Base-by-base conservation (phyloP, 805 yeast species). In the Cyberlindnera japonica region DNA sequence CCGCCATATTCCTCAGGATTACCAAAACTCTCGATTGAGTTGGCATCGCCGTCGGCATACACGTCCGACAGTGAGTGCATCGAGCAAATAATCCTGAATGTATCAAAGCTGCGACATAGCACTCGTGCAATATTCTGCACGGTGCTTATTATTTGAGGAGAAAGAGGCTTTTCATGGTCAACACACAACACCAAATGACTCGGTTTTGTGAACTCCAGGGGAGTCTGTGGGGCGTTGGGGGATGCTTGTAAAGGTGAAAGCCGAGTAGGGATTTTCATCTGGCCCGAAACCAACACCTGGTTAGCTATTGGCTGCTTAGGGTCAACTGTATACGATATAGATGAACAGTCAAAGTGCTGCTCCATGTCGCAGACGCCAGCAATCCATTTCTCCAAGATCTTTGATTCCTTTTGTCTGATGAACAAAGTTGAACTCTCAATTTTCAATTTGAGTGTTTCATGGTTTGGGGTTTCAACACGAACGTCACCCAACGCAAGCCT, bases 371-470 rank as follows among this genome's bases (percentile, higher is more conserved):
- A 55, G 9, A 68, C 37, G 0, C 62, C 71, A 2, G 71, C 58
- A 12, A 65, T 61, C 73, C 73, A 68, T 50, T 67, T 67, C 48
- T 67, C 64, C 25, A 66, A 47, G 6, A 62, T 52, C 32, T 57
- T 53, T 0, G 62, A 48, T n/a, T 56, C 40, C 40, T 13, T 54
- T 53, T 33, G 64, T 44, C 9, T 57, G 28, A 16, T 56, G 41
- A 42, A 63, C 54, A 23, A 44, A 19, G 33, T 35, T 22, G 11
- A 52, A 27, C 47, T 53, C 23, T 54, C 35, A 12, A 50, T 37
- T 5, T 31, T 20, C 4, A 51, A 37, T 30, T 44, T 49, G 37
- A 51, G 35, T n/a, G 53, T 49, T 12, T 45, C 41, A 25, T 50
- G 47, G 32, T 48, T 51, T 25, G 53, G 57, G 1, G 57, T 55